Base-by-base conservation (phyloP, 148 eudicot genomes). In the Amaranthus hypochondriacus region DNA sequence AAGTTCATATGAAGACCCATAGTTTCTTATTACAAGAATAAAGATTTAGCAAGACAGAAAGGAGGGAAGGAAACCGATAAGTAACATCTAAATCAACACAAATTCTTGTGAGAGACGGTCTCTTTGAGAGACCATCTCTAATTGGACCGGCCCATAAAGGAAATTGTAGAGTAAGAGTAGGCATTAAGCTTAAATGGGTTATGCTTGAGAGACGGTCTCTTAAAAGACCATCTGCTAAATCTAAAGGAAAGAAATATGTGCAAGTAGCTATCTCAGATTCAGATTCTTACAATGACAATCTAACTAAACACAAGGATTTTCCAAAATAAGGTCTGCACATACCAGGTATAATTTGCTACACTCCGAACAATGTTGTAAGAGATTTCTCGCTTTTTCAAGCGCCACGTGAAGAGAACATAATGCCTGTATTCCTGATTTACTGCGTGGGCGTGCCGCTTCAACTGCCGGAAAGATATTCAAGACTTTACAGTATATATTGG, bases 301-400 rank as follows among this genome's bases (percentile, higher is more conserved):
- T 10, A 56, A 14, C 28, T 9, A 51, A 62, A 3, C 48, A 43
- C 7, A 5, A 63, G 47, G 70, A 7, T 12, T 64, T 54, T 47
- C 55, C 44, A 60, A 5, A 66, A 69, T 53, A 70, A 47, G 4
- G 75, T 69, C 56, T 56, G 44, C 70, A 61, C 87, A 15, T 91
- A 92, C 98, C 89, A 95, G 79, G 91, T 95, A 95, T 61, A 95
- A 82, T 86, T 95, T 95, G 80, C 98, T 95, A 71, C 97, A 86
- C 77, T 90, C 97, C 2, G 90, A 87, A 73, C 98, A 95, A 74
- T 95, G 98, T 68, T 90, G 98, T 71, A 95, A 86, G 51, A 91
- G 83, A 79, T 81, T 90, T 84, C 88, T 88, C 47, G 96, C 84
- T 86, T 95, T 95, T 83, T 95, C 98, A 48, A 95, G 90, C 18